Percentiles rank a stretch among this genome's conserved stretches.
Conservation (phyloP, 192 early-diverging fungal genomes). For the Mycoemilia scoparia region DNA sequence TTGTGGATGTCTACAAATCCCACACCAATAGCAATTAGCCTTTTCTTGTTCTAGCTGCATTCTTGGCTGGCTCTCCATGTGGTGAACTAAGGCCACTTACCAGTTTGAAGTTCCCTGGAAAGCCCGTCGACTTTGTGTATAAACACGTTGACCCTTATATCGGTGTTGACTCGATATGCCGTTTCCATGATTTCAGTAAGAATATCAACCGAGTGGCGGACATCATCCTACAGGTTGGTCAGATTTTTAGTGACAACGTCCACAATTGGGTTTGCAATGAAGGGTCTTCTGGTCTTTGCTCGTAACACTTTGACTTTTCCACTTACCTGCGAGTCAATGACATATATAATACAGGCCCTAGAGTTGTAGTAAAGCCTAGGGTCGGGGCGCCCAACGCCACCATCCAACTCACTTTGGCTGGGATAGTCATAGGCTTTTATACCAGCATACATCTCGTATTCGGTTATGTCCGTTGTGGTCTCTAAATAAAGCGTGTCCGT, state of each 20-base stretch:
- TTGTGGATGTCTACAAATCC: conserved; percentile 59
- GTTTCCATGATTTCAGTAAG: conserved; percentile 51
- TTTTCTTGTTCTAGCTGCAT: not conserved
- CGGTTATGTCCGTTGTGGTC: conserved; percentile 13
- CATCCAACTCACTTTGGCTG: conserved; percentile 17
- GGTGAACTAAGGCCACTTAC: conserved; percentile 21
- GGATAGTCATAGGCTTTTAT: conserved; percentile 75
- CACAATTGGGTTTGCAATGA: not conserved
- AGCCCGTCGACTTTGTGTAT: conserved; percentile 95
- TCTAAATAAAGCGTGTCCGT: conserved; percentile 17
- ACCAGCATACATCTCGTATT: conserved; percentile 15
- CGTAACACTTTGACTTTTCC: not conserved
- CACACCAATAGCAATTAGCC: not conserved
- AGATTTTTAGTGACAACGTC: not conserved
- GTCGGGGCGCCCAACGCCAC: too few relatives aligned
- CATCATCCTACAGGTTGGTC: conserved; percentile 44
- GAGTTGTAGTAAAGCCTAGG: conserved; percentile 45
- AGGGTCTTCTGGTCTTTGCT: not conserved
- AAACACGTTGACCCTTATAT: conserved; percentile 82
- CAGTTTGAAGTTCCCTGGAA: conserved; percentile 88
- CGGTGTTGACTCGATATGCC: conserved; percentile 62
- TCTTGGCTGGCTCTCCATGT: not conserved
- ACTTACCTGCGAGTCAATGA: conserved; percentile 82
- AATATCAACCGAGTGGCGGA: conserved; percentile 51
- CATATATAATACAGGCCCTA: conserved; percentile 68